phyloP scores from a whole-genome alignment of 305 asterid species.

The Ajuga reptans region DNA sequence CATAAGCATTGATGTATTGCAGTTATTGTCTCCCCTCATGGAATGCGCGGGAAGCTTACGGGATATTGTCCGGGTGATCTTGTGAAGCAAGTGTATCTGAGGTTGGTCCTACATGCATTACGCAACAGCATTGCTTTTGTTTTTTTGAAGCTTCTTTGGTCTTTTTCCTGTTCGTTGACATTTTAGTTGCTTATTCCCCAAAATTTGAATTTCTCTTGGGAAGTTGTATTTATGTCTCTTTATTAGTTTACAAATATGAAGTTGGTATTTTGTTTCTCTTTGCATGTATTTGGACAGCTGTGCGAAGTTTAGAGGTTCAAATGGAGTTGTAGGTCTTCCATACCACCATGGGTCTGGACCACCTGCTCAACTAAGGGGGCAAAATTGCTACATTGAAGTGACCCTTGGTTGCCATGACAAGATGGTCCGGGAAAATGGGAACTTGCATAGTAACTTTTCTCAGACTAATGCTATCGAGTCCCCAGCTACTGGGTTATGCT shows the following conservation, averaged over 20 bases:
- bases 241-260: neutral
- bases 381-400: constrained; percentile 79
- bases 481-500: constrained; percentile 37
- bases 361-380: constrained; percentile 63
- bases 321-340: constrained; percentile 78
- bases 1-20: constrained; percentile 25
- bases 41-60: constrained; percentile 93
- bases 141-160: constrained; percentile 5
- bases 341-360: constrained; percentile 56
- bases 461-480: constrained; percentile 47
- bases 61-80: constrained; percentile 93
- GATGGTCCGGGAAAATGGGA: constrained; percentile 31
- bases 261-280: constrained; percentile 10
- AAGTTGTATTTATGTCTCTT: neutral
- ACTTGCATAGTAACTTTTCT: constrained; percentile 34
- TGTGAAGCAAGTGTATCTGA: constrained; percentile 89
- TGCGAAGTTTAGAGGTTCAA: constrained; percentile 65
- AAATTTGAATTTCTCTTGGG: neutral
- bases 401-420: constrained; percentile 69
- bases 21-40: constrained; percentile 95
- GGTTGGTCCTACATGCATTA: constrained; percentile 39
- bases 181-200: neutral
- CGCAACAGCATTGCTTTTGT: neutral
- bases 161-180: neutral
- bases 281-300: constrained; percentile 50